Evolutionary conservation across 768 basidiomycete genomes (phyloP), one percentile per base, ranked within the genome.

Genomic region (Trametes maxima): DNA sequence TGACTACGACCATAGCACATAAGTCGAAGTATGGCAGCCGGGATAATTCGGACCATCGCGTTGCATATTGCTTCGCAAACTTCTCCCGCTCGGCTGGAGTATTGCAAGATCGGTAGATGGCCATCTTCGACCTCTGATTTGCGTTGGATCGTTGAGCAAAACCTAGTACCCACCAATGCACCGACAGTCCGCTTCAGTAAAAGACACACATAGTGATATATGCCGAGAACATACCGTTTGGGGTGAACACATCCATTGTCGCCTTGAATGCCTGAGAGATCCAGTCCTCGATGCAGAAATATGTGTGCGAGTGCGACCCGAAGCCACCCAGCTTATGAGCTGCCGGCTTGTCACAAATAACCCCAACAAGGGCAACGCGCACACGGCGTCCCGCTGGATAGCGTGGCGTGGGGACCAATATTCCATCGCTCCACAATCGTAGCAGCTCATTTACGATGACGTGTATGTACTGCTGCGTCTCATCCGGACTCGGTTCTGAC

Each of bases 311-410:
- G 47, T 74, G 74, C 0, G 72, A 68, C 0, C 69, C 73, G 47
- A 70, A 75, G 0, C 74, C 73, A 3, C 67, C 69, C 0, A 75
- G 22, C 50, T 78, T 78, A 53, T 75, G 73, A 0, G 73, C 74
- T 2, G 77, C 78, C 1, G 77, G 77, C 47, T 78, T 76, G 52
- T 77, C 73, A 44, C 77, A 79, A 6, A 73, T 63, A 10, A 79
- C 63, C 0, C 71, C 73, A 5, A 77, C 68, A 0, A 78, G 63
- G 1, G 72, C 67, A 3, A 77, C 68, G 0, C 74, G 68, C 7
- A 77, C 68, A 0, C 67, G 67, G 0, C 73, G 70, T 0, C 75
- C 74, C 4, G 70, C 37, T 8, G 62, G 52, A 25, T 13, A 24
- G 0, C 1, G 47, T 24, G 67, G 24, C 1, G 63, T 64, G 5